Evolutionary conservation across 2,329 filamentous ascomycete species (phyloP).

Genomic region (Penicillium sp.): DNA sequence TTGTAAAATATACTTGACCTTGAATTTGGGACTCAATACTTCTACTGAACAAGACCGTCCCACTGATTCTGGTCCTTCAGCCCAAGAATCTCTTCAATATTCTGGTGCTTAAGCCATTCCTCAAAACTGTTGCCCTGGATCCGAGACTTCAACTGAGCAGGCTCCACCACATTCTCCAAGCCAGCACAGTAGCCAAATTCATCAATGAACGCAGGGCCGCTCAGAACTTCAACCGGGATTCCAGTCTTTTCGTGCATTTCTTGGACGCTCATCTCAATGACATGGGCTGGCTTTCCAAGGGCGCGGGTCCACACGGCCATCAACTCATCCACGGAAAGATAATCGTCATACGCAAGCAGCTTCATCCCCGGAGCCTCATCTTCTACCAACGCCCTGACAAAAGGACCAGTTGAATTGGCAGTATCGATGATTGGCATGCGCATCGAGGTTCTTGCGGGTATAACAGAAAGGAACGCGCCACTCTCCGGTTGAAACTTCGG

Average conservation of each 20-base stretch:
- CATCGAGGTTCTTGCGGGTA: constrained; percentile 27
- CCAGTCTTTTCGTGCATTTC: constrained; percentile 33
- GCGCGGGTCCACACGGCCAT: constrained; percentile 39
- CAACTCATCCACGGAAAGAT: constrained; percentile 36
- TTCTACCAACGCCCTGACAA: constrained; percentile 47
- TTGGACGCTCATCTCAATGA: constrained; percentile 32
- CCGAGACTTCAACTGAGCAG: constrained; percentile 37
- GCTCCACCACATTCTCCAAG: constrained; percentile 40
- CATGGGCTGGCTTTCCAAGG: constrained; percentile 39
- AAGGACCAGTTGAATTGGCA: constrained; percentile 43
- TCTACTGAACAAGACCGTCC: constrained; percentile 4
- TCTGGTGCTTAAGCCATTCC: background rate
- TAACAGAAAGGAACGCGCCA: constrained; percentile 34
- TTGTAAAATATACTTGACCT: no score
- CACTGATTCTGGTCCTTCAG: constrained; percentile 1
- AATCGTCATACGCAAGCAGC: constrained; percentile 50
- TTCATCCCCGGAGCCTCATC: constrained; percentile 43
- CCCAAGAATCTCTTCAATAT: background rate
- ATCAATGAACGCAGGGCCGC: constrained; percentile 36
- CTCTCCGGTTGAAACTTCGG: constrained; percentile 30
- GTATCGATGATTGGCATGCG: constrained; percentile 47
- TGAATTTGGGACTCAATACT: background rate
- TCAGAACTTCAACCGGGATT: constrained; percentile 38
- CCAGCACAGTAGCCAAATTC: constrained; percentile 50
- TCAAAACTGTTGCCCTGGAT: background rate